These are phyloP conservation scores for Aristolochia contorta DNA, from an alignment of 164 flowering plant genomes.

Conservation along the genomic window DNA sequence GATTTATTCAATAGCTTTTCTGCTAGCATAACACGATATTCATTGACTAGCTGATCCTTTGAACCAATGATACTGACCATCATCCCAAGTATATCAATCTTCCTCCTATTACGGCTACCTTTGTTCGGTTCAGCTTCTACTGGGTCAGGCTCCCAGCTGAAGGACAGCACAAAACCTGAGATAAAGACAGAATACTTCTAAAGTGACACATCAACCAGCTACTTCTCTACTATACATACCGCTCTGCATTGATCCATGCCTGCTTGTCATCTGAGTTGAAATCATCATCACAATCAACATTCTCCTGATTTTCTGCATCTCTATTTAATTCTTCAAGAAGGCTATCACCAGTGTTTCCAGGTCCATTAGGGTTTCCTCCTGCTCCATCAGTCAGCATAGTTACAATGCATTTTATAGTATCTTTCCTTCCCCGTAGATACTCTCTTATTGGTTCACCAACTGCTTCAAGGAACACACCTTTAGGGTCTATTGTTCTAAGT, in stretches of 20 bases:
- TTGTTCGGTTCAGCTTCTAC: conserved; percentile 87
- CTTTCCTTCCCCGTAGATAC: conserved; percentile 85
- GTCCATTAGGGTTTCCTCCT: conserved; percentile 63
- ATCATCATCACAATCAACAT: conserved; percentile 56
- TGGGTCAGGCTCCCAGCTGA: conserved; percentile 99
- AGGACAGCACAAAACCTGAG: conserved; percentile 2
- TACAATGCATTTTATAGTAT: conserved; percentile 93
- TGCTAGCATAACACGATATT: conserved; percentile 95
- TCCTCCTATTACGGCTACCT: conserved; percentile 66
- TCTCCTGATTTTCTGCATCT: conserved; percentile 84
- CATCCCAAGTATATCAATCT: conserved; percentile 93
- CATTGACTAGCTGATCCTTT: conserved; percentile 93
- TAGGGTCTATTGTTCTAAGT: conserved; percentile 85
- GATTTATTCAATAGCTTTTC: conserved; percentile 91
- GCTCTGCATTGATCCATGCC: conserved; percentile 67
- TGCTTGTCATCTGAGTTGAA: conserved; percentile 68
- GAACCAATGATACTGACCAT: conserved; percentile 93
- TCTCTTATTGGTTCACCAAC: conserved; percentile 97
- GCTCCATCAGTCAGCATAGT: conserved; percentile 98
- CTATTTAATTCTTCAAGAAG: conserved; percentile 97
- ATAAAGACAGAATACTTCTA: neutral
- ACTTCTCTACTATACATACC: conserved; percentile 28
- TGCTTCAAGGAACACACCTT: conserved; percentile 94
- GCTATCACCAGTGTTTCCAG: conserved; percentile 81
- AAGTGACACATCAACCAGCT: neutral